These are phyloP conservation scores for Acanthamoeba quina DNA, from an alignment of 208 protist genomes.

Conservation along the genomic window DNA sequence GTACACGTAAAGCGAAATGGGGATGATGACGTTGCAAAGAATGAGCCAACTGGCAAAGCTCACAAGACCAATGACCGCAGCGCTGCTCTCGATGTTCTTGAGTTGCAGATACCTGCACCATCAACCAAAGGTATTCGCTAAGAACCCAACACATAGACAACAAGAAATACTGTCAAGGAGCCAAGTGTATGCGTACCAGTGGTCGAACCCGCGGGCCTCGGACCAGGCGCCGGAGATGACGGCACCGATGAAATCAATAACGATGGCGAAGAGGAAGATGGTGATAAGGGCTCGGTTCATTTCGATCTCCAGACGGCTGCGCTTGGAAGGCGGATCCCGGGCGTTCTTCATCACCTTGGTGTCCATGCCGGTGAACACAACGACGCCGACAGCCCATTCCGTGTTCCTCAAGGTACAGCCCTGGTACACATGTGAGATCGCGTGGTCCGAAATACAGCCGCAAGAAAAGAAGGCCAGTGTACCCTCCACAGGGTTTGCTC, in stretches of 20 bases:
- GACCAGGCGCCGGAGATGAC: constrained; percentile 76
- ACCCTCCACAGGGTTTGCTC: constrained; percentile 67
- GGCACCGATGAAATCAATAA: constrained; percentile 77
- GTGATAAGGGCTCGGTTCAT: constrained; percentile 82
- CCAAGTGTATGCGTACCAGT: neutral
- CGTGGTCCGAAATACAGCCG: neutral
- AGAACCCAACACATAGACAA: neutral
- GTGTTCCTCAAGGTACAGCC: constrained; percentile 84
- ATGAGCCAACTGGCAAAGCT: constrained; percentile 85
- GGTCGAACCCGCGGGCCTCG: constrained; percentile 5
- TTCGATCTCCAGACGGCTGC: constrained; percentile 79
- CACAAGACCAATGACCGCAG: constrained; percentile 55
- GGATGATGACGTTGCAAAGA: constrained; percentile 87
- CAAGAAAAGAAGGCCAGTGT: neutral
- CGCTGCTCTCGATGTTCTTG: constrained; percentile 22
- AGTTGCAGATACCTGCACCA: constrained; percentile 42
- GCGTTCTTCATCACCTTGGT: constrained; percentile 88
- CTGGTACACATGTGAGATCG: constrained; percentile 13
- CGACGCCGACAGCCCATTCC: constrained; percentile 80
- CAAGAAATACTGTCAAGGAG: neutral
- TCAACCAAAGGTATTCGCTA: neutral
- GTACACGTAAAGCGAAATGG: constrained; percentile 90
- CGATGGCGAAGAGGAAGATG: constrained; percentile 82
- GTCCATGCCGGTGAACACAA: constrained; percentile 87
- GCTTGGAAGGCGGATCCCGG: constrained; percentile 80